Conservation (phyloP, 164 flowering plant genomes). For the Vitis labrusca region DNA sequence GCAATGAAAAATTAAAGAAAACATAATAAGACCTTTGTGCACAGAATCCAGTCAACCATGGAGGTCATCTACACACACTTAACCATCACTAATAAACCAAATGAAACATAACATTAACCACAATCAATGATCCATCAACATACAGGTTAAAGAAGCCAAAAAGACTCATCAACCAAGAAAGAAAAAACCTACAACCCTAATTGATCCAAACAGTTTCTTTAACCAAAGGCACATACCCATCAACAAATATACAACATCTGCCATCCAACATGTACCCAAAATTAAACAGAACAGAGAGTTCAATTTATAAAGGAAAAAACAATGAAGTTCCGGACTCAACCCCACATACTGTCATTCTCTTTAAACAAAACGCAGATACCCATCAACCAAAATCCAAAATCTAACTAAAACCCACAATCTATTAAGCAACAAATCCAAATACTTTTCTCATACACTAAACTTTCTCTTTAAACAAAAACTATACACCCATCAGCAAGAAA, state of each 20-base stretch:
- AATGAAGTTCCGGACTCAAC: neutral
- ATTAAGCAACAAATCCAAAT: too few relatives aligned
- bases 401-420: neutral
- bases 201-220: neutral
- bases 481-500: too few relatives aligned
- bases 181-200: neutral
- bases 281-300: too few relatives aligned
- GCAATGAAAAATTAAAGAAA: neutral
- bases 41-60: neutral
- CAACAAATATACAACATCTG: neutral
- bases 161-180: neutral
- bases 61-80: too few relatives aligned
- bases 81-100: too few relatives aligned
- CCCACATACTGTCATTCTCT: neutral
- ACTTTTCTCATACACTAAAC: too few relatives aligned
- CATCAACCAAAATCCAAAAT: neutral
- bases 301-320: too few relatives aligned
- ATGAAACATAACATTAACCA: too few relatives aligned
- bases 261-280: too few relatives aligned
- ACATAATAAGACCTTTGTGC: neutral
- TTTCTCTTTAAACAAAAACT: too few relatives aligned
- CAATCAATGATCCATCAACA: too few relatives aligned
- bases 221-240: neutral
- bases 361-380: neutral
- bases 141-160: neutral